phyloP scores from a whole-genome alignment of 2,329 filamentous ascomycete species.

The Hymenoscyphus salicellus region DNA sequence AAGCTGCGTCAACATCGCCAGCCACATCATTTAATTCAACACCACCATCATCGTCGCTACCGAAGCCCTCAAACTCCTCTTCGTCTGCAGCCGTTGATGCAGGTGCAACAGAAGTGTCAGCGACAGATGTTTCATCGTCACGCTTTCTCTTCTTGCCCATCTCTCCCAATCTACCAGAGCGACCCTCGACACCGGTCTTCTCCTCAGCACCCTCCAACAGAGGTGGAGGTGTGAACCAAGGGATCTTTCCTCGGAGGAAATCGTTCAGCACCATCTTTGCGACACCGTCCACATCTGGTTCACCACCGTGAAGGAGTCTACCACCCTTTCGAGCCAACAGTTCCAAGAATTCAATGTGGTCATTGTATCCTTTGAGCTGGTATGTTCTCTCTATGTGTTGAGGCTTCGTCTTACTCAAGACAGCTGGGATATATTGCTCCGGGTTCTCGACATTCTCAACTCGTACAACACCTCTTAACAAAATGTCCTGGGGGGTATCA shows the following conservation, averaged over 20 bases:
- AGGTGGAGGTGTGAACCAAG: conserved; percentile 89
- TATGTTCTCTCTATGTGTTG: conserved; percentile 93
- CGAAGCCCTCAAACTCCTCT: conserved; percentile 48
- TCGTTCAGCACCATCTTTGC: conserved; percentile 97
- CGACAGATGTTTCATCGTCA: conserved; percentile 48
- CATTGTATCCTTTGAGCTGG: conserved; percentile 74
- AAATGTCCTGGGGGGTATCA: conserved; percentile 81
- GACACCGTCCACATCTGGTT: conserved; percentile 89
- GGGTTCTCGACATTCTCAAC: conserved; percentile 96
- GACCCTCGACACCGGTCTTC: conserved; percentile 60
- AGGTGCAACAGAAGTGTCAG: conserved; percentile 39
- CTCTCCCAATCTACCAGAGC: conserved; percentile 77
- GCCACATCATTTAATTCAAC: conserved; percentile 31
- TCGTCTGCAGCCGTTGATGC: conserved; percentile 32
- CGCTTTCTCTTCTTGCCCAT: conserved; percentile 78
- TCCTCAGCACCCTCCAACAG: conserved; percentile 48
- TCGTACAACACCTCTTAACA: conserved; percentile 85
- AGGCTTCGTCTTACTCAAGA: conserved; percentile 75
- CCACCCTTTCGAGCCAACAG: conserved; percentile 83
- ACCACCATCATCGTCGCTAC: conserved; percentile 41
- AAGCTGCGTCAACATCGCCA: conserved; percentile 33
- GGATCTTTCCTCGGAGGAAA: conserved; percentile 90
- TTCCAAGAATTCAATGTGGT: conserved; percentile 80
- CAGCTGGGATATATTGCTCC: conserved; percentile 87
- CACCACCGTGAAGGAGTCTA: conserved; percentile 83